Evolutionary conservation across 176 grass and related monocot species (phyloP), one percentile per base, ranked within the genome.

Genomic region (Olyra latifolia): DNA sequence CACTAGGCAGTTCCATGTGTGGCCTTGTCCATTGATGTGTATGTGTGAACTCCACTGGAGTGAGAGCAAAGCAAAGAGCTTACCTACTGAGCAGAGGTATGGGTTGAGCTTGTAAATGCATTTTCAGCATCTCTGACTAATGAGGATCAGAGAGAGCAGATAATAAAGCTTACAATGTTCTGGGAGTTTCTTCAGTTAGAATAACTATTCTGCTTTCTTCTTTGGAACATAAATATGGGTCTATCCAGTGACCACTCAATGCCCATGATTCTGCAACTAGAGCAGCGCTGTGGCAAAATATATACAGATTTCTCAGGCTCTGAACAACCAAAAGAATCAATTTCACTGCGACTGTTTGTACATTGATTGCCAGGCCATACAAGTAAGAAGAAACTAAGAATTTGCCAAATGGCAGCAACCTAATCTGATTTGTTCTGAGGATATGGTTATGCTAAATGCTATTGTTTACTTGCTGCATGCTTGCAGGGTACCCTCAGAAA

Each of bases 91-190:
- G 20, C 15, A 57, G 50, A 56, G 6, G 20, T 42, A 42, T 74
- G 4, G 30, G 66, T 45, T 72, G 46, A 64, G 72, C 35, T 20
- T 72, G 56, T 80, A 57, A 80, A 69, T 80, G 49, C 10, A 45
- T 29, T 58, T 44, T 69, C 48, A 52, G 62, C n/a, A 35, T 29
- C 8, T 65, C 59, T 49, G 28, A 54, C 41, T n/a, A 62, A 53
- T 53, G 10, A 3, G 24, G 22, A 32, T 70, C 2, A 57, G 12
- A 58, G 0, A 20, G 9, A 58, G 10, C 32, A 38, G 29, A 71
- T 1, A 78, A 44, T 71, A 77, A 70, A 41, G 65, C 3, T 52
- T 28, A n/a, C 0, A 17, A 10, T 85, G 53, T 62, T 42, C 74
- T 10, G 1, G 30, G 7, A 49, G 20, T n/a, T 2, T 4, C 8